Conservation (phyloP, 2,329 filamentous ascomycete genomes). For the Davidsoniella eucalypti region DNA sequence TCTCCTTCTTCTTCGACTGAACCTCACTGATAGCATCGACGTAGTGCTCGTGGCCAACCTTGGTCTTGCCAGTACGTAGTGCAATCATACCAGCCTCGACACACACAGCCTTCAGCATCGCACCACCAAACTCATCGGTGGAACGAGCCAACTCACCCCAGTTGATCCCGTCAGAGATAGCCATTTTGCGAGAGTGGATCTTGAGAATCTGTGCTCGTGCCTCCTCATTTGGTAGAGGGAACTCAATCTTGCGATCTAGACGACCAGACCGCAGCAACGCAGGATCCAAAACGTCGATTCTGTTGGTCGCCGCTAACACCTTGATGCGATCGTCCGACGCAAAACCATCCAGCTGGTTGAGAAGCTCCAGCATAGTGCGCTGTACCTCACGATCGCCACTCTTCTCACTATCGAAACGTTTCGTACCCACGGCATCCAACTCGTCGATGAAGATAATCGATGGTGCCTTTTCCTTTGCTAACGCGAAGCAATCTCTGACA, state of each 20-base stretch:
- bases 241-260: slow-evolving; percentile 94
- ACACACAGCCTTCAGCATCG: slow-evolving; percentile 94
- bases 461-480: slow-evolving; percentile 96
- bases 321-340: slow-evolving; percentile 95
- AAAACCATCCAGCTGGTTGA: slow-evolving; percentile 97
- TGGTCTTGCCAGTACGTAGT: slow-evolving; percentile 79
- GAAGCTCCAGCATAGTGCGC: slow-evolving; percentile 93
- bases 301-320: slow-evolving; percentile 86
- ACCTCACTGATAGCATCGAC: slow-evolving; percentile 97
- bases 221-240: slow-evolving; percentile 94
- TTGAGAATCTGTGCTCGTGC: slow-evolving; percentile 90
- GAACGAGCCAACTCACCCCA: slow-evolving; percentile 91
- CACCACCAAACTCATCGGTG: slow-evolving; percentile 96
- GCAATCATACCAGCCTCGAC: slow-evolving; percentile 99
- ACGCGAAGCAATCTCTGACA: slow-evolving; percentile 89
- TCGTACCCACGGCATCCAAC: slow-evolving; percentile 92
- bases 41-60: slow-evolving; percentile 96
- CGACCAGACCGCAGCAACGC: slow-evolving; percentile 81
- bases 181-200: slow-evolving; percentile 98
- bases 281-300: slow-evolving; percentile 84
- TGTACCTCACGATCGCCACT: slow-evolving; percentile 95
- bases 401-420: slow-evolving; percentile 98
- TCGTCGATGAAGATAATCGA: slow-evolving; percentile 99
- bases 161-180: slow-evolving; percentile 80
- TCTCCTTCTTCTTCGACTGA: slow-evolving; percentile 89